These are phyloP conservation scores for Cucurbita ficifolia DNA, from an alignment of 306 rosid species.

Conservation along the genomic window DNA sequence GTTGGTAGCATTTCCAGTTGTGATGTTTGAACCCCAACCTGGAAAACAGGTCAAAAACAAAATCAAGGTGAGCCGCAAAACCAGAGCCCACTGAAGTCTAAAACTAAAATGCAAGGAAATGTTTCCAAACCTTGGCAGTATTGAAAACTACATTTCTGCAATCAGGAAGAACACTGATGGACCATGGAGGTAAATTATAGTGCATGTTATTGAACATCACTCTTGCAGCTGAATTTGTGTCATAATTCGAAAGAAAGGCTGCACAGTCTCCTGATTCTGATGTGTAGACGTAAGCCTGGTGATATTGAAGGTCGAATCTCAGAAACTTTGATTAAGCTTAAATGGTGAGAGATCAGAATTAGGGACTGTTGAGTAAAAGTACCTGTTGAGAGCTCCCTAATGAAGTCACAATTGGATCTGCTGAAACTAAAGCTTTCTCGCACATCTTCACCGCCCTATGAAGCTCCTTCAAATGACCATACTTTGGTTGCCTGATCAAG, in stretches of 20 bases:
- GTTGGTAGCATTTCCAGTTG: conserved; percentile 88
- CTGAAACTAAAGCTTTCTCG: conserved; percentile 67
- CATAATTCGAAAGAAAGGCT: conserved; percentile 81
- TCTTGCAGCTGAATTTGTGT: conserved; percentile 54
- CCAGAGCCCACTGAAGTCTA: background rate
- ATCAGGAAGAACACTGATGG: conserved; percentile 90
- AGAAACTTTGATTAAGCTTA: conserved; percentile 13
- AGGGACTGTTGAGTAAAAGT: conserved; percentile 8
- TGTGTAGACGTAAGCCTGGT: conserved; percentile 70
- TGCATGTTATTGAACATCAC: conserved; percentile 98
- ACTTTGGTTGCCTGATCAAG: conserved; percentile 86
- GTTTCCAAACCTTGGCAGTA: conserved; percentile 66
- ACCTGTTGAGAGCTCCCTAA: conserved; percentile 92
- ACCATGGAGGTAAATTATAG: conserved; percentile 95
- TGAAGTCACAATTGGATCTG: conserved; percentile 72
- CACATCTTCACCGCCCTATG: conserved; percentile 75
- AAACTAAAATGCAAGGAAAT: background rate
- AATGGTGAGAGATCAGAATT: background rate
- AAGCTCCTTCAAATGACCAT: conserved; percentile 95
- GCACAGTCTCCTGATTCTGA: conserved; percentile 78
- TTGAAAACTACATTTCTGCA: conserved; percentile 83
- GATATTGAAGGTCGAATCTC: conserved; percentile 15
- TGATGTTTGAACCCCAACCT: conserved; percentile 99
- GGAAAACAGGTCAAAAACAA: background rate
- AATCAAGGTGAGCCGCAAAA: background rate